Base-by-base conservation (phyloP, 2,329 filamentous ascomycete species). In the Fusarium proliferatum region DNA sequence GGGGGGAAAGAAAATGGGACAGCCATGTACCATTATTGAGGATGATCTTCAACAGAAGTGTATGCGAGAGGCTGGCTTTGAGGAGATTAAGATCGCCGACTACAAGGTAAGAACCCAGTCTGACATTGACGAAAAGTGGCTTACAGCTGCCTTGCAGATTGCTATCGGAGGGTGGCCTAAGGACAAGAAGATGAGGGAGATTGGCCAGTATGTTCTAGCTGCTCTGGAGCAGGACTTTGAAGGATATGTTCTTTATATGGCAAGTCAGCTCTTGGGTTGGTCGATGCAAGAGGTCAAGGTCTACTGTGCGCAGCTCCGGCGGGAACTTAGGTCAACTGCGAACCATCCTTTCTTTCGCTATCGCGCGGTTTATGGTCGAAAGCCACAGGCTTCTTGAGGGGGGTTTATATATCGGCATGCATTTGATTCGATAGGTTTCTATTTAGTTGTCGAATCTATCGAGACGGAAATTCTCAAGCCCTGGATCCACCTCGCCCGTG, bases 1-100 rank as follows among this genome's bases (percentile, higher is more conserved):
- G 6, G 77, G 76, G 0, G 73, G 74, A 1, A 78, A 78, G 30
- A 78, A 73, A 21, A 48, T 67, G 33, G 61, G 61, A 13, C 52
- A 39, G 16, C 23, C 53, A 0, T 68, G 59, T n/a, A 64, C 65
- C 2, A 53, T 68, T 9, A 23, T 68, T 1, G 61, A 64, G 5
- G 65, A 68, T 33, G 39, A 48, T 6, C 13, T 68, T 7, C 65
- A 68, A 55, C 38, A 33, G 23, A 60, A 61, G 41, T 28, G 23
- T 3, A 55, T 68, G 61, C 39, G 42, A 4, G 61, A 49, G 21
- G 65, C 53, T 12, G 65, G 65, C 7, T 61, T 68, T 17, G 48
- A 45, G 7, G 23, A 59, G 5, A 65, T 68, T 8, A 16, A 52
- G 7, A 23, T 51, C 5, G 36, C n/a, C 2, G 19, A 63, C 19